Evolutionary conservation across 2,329 filamentous ascomycete species (phyloP).

Genomic region (Diplodia mutila): DNA sequence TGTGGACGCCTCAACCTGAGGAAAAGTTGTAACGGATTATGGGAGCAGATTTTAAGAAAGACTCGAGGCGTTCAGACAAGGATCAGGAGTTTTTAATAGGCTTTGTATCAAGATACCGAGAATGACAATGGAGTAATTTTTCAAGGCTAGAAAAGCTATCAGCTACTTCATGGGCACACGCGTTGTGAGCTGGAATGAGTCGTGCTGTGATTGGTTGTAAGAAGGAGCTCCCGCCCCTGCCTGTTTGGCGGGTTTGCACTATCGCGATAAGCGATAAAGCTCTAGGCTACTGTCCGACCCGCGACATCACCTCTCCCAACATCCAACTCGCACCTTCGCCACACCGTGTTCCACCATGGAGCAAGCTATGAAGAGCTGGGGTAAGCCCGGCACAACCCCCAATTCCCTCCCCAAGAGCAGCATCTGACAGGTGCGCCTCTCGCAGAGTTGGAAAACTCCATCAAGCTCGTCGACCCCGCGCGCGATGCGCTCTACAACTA

Average conservation of each 20-base stretch:
- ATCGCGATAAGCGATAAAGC: constrained; percentile 23
- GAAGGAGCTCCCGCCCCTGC: neutral
- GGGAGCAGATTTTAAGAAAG: no score
- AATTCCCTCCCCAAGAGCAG: constrained; percentile 29
- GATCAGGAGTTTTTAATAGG: neutral
- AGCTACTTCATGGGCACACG: neutral
- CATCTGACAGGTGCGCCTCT: constrained; percentile 11
- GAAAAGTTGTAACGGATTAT: constrained; percentile 7
- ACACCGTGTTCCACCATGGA: constrained; percentile 50
- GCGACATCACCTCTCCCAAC: constrained; percentile 6
- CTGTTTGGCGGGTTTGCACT: constrained; percentile 21
- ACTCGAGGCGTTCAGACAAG: neutral
- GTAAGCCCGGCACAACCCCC: constrained; percentile 44
- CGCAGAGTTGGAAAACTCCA: constrained; percentile 83
- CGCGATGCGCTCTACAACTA: constrained; percentile 93
- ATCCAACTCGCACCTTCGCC: neutral
- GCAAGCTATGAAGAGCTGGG: constrained; percentile 64
- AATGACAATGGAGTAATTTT: neutral
- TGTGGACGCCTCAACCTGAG: neutral
- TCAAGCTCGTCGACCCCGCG: constrained; percentile 77
- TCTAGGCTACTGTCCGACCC: constrained; percentile 10
- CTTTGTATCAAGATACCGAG: constrained; percentile 9
- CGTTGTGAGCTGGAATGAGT: neutral
- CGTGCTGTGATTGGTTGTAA: neutral
- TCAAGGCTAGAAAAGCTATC: neutral